Evolutionary conservation across 495 filamentous ascomycete species (phyloP), one percentile per base, ranked within the genome.

Genomic region (Penicillium malachiteum): DNA sequence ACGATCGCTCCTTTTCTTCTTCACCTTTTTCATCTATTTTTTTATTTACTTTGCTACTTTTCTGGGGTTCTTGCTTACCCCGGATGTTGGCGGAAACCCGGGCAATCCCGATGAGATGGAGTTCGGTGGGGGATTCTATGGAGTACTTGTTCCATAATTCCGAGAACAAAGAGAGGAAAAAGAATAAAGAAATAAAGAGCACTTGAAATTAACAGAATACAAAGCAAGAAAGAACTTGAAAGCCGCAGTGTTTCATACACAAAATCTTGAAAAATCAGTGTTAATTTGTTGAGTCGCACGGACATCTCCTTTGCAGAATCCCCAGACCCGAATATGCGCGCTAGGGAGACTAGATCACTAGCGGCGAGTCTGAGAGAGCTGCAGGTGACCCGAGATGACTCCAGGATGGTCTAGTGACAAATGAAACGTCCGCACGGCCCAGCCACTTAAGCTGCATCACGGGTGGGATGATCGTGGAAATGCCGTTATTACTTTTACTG

Each of bases 291-390:
- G 30, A 50, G 21, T 58, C 62, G 65, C 65, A 67, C 65, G 57
- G 65, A 67, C 65, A 60, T 57, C 52, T 67, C 64, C 54, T 67
- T 60, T 67, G 65, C 62, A 67, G 65, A 67, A 65, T 54, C 65
- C 61, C 62, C 65, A 54, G 64, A 64, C 55, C 53, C 12, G 61
- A 52, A 51, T 50, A 60, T 54, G 53, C 60, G 21, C 64, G 34
- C 54, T 57, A 61, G 39, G 47, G 46, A 42, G 43, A 56, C 52
- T 63, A 60, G 55, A 14, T 50, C 50, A 57, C 57, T 61, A 67
- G 61, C 43, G 52, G 55, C 50, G 51, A 66, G 52, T 56, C 60
- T 66, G 48, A 52, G 57, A 50, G 42, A 30, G 58, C 62, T 60
- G 65, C 65, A 67, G 65, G 65, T 67, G 65, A 67, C 65, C 64